These are phyloP conservation scores for Corymbia calophylla DNA, from an alignment of 441 rosid genomes.

Conservation along the genomic window DNA sequence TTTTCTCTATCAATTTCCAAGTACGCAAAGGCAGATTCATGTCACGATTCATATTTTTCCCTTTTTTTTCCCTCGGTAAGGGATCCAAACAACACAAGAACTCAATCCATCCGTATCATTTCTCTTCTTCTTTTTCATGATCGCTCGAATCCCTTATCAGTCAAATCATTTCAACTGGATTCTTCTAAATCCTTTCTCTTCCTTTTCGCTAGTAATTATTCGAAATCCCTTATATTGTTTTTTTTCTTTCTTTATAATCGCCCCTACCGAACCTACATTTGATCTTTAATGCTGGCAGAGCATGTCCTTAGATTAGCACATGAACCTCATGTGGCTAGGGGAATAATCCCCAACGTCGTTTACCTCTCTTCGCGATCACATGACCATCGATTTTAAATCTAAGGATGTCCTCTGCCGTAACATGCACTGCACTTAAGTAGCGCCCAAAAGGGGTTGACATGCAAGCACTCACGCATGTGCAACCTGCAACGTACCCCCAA, in stretches of 20 bases:
- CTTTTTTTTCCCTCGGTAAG: fast-evolving
- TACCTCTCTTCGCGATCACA: background rate
- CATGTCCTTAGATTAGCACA: background rate
- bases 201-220: background rate
- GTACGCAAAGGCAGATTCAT: fast-evolving
- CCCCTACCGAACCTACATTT: background rate
- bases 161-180: background rate
- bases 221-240: background rate
- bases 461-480: background rate
- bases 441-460: background rate
- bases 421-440: background rate
- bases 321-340: background rate
- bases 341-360: background rate
- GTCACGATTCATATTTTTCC: background rate
- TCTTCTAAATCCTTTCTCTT: background rate
- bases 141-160: background rate
- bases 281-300: background rate
- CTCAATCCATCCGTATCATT: background rate
- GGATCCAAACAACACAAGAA: background rate
- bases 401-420: background rate
- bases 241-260: background rate
- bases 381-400: background rate
- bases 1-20: background rate
- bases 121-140: background rate
- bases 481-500: background rate